These are phyloP conservation scores for Salpingoeca rosetta DNA, from an alignment of 78 protist species.

Conservation along the genomic window DNA sequence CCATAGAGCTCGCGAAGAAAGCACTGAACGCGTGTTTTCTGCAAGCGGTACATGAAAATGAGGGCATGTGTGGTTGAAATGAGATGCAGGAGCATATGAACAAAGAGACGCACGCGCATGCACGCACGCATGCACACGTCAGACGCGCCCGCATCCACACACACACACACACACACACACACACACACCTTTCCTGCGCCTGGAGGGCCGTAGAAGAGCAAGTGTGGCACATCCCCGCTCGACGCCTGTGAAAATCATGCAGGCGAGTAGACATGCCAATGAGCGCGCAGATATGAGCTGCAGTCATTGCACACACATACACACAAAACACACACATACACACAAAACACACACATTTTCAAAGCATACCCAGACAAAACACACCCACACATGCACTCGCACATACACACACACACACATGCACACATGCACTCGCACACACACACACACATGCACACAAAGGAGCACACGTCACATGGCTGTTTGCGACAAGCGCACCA, in stretches of 20 bases:
- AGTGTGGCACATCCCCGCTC: slow-evolving; percentile 84
- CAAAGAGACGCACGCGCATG: background rate
- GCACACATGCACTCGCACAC: background rate
- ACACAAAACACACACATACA: background rate
- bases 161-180: background rate
- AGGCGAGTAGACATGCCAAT: no score
- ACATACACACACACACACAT: background rate
- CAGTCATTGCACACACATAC: no score
- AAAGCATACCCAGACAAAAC: no score
- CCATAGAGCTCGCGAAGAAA: slow-evolving; percentile 87
- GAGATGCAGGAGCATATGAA: background rate
- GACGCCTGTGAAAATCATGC: background rate
- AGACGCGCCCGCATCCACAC: no score
- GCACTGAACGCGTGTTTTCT: slow-evolving; percentile 46
- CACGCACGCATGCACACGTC: background rate
- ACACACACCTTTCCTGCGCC: slow-evolving; percentile 88
- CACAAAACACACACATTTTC: background rate
- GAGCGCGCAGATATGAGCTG: no score
- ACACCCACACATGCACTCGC: background rate
- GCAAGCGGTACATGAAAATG: no score
- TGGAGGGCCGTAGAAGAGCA: slow-evolving; percentile 91
- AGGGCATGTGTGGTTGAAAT: background rate
- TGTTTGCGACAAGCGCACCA: no score
- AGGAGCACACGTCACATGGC: no score
- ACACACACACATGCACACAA: no score